These are phyloP conservation scores for Aegilops tauschii DNA, from an alignment of 176 grass and related monocot genomes.

Conservation along the genomic window DNA sequence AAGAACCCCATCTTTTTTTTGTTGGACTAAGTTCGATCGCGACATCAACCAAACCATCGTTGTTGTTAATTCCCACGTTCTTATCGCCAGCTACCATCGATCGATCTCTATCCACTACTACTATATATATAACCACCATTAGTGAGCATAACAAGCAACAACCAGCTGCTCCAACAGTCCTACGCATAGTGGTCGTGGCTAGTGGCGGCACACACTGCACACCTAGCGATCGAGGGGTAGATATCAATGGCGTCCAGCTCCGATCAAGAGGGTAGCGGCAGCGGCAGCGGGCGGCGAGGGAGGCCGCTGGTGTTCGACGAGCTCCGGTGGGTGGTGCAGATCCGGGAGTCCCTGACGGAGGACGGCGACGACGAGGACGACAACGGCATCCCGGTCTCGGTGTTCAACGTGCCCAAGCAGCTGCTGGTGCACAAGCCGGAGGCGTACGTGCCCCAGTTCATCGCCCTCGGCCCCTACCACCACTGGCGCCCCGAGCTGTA, in stretches of 20 bases:
- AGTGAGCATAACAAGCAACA: not conserved
- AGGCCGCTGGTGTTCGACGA: conserved; percentile 60
- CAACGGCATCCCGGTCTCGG: conserved; percentile 55
- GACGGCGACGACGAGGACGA: conserved; percentile 56
- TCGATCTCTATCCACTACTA: not conserved
- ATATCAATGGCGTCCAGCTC: conserved; percentile 4
- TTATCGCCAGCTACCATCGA: not conserved
- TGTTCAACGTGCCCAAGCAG: conserved; percentile 75
- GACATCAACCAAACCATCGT: not conserved
- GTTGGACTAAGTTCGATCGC: not conserved
- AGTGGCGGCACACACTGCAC: not conserved
- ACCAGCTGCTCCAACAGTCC: not conserved
- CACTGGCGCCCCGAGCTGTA: conserved; percentile 78
- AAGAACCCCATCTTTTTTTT: not conserved
- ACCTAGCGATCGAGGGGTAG: not conserved
- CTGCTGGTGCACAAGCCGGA: conserved; percentile 63
- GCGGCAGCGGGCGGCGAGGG: not conserved
- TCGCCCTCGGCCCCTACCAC: conserved; percentile 79
- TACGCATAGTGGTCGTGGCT: not conserved
- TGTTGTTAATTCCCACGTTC: conserved; percentile 14
- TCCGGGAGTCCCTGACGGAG: conserved; percentile 56
- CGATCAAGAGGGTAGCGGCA: not conserved
- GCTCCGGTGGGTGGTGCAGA: conserved; percentile 72
- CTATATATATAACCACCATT: conserved; percentile 13
- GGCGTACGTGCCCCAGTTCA: conserved; percentile 71